A percentile compares a stretch with the other conserved stretches of the same genome.
phyloP scores from a whole-genome alignment of 164 flowering plant genomes.

The Vitis amurensis region DNA sequence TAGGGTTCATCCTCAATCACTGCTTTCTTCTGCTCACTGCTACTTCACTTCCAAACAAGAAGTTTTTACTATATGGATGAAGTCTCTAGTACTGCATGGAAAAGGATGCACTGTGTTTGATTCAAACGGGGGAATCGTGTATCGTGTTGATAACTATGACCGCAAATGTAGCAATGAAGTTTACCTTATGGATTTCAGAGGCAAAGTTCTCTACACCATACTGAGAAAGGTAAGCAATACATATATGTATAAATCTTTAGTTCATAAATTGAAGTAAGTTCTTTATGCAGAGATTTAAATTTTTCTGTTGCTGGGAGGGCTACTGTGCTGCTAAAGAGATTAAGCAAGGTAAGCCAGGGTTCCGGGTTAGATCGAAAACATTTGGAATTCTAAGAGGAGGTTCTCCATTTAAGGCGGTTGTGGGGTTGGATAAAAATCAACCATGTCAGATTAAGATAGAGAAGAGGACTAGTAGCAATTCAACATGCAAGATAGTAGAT shows the following conservation, averaged over 20 bases:
- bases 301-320: constrained; percentile 19
- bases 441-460: constrained; percentile 11
- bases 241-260: no score
- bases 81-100: constrained; percentile 33
- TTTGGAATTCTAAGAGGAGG: constrained; percentile 8
- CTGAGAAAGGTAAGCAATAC: constrained; percentile 23
- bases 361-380: constrained; percentile 8
- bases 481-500: constrained; percentile 27
- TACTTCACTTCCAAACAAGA: constrained; percentile 21
- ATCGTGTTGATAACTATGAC: constrained; percentile 43
- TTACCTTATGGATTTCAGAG: constrained; percentile 42
- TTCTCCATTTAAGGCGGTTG: constrained; percentile 11
- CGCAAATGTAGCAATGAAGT: constrained; percentile 25
- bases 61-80: constrained; percentile 49
- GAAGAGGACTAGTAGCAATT: constrained; percentile 9
- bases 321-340: constrained; percentile 5
- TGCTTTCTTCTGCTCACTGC: constrained; percentile 6
- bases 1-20: constrained; percentile 27
- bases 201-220: constrained; percentile 31
- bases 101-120: constrained; percentile 44
- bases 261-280: background rate
- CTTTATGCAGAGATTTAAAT: constrained; percentile 10
- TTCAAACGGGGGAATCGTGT: constrained; percentile 33
- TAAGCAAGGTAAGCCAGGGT: constrained; percentile 1
- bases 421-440: constrained; percentile 9